Base-by-base conservation (phyloP, 2,329 filamentous ascomycete species). In the Mollisia scopiformis region DNA sequence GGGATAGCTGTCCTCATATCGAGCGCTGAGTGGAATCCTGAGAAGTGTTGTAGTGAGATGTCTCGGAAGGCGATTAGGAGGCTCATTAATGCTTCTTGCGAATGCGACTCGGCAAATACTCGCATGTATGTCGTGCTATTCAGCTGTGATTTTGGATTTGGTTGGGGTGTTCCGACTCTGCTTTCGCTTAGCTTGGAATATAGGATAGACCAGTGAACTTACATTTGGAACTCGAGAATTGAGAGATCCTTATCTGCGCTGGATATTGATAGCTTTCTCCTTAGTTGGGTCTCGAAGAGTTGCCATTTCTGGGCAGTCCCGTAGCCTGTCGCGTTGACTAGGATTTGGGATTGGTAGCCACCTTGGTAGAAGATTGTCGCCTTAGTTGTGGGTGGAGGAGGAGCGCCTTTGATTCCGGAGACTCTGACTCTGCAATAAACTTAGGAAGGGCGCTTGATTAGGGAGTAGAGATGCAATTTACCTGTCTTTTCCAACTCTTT, bases 321-420 rank as follows among this genome's bases (percentile, higher is more conserved):
- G 62, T 84, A 83, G 0, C 80, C 81, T 0, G 76, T 77, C 1
- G 78, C 78, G 58, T 82, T 82, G 28, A 79, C 27, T 0, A 80
- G 67, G 3, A 79, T 56, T 63, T 84, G 75, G 1, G 74, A 74
- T 66, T 83, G 77, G 59, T 76, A 84, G 0, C 81, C 81, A 7
- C 77, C 81, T 8, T 74, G 71, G 59, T 81, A 82, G 62, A 51
- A 58, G 13, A 58, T 52, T 3, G 55, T 46, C 79, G 78, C 71
- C 58, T 77, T 78, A 0, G 76, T 77, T 0, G 75, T 77, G 0
- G 71, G 43, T 0, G 75, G 75, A 0, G 75, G 74, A 6, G 71
- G 72, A 19, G 67, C 58, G 10, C 73, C 74, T 58, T 71, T 73
- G 59, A 76, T 71, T 4, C 74, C 73, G 2, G 68, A 68, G 11